Base-by-base conservation (phyloP, 192 early-diverging fungal species). In the Entophlyctis helioformis region DNA sequence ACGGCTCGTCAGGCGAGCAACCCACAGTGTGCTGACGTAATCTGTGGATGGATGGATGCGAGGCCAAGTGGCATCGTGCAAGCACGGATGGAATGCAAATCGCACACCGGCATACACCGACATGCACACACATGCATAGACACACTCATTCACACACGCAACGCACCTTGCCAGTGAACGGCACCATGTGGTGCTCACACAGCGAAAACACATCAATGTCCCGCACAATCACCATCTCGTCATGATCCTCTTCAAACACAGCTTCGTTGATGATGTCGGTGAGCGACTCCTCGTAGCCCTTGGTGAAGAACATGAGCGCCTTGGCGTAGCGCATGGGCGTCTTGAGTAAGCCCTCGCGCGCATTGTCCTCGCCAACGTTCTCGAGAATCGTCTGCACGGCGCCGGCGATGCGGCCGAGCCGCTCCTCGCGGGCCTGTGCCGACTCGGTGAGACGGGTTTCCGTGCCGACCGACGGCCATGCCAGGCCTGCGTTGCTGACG, bases 191-290 rank as follows among this genome's bases (percentile, higher is more conserved):
- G 63, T 99, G 96, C 66, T 99, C 96, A 62, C 96, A 99, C 46
- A 99, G 63, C 4, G 89, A 92, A 57, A 89, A 93, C 5, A 97
- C 76, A 49, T 93, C 86, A 42, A 99, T 93, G 64, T 96, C 81
- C 53, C 84, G 88, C 15, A 98, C 96, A 63, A 98, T 91, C 13
- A 98, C 96, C 96, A 99, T 99, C 55, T 97, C 96, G 43, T 96
- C 91, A 59, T 96, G 88, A 54, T 96, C 89, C 76, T 98, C 96
- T 65, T 93, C 85, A 67, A 98, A 98, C 16, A 98, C 70, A 9
- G 96, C 96, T 28, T 83, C 85, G 58, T 98, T 98, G 57, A 96
- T 63, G 0, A 98, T 67, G 28, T 87, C 87, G 53, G 74, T 74
- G 48, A 98, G 73, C 18, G 78, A 81, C 60, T 83, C 78, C 60